A percentile compares a stretch with the other conserved stretches of the same genome.
Conservation (phyloP, 1,284 basidiomycete genomes). For the Trametes pubescens region DNA sequence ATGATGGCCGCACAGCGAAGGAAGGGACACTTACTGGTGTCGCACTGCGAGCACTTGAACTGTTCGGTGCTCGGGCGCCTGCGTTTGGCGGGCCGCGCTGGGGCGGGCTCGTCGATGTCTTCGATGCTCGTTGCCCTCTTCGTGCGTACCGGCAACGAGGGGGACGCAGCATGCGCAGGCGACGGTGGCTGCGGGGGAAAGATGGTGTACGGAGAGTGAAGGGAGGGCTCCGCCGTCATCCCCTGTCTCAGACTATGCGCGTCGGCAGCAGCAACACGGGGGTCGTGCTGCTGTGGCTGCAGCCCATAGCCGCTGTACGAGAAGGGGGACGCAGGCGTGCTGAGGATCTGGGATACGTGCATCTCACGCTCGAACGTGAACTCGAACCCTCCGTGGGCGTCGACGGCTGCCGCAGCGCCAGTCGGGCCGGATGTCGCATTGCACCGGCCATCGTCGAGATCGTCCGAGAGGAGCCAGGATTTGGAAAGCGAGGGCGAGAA, state of each 20-base stretch:
- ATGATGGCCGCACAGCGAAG: background rate
- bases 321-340: background rate
- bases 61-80: background rate
- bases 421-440: background rate
- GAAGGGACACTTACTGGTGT: background rate
- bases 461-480: background rate
- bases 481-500: background rate
- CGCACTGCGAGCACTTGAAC: background rate
- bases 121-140: background rate
- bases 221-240: background rate
- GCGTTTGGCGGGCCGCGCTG: background rate
- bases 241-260: background rate
- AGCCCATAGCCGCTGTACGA: background rate
- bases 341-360: background rate
- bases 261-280: slow-evolving; percentile 1
- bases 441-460: background rate
- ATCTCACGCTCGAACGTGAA: background rate
- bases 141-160: background rate
- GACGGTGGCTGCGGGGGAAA: background rate
- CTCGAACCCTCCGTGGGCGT: background rate
- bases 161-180: background rate
- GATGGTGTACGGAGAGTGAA: background rate
- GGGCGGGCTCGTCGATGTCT: background rate
- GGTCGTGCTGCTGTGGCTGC: background rate
- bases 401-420: background rate